Base-by-base conservation (phyloP, 2,329 filamentous ascomycete species). In the Graphium sp. region DNA sequence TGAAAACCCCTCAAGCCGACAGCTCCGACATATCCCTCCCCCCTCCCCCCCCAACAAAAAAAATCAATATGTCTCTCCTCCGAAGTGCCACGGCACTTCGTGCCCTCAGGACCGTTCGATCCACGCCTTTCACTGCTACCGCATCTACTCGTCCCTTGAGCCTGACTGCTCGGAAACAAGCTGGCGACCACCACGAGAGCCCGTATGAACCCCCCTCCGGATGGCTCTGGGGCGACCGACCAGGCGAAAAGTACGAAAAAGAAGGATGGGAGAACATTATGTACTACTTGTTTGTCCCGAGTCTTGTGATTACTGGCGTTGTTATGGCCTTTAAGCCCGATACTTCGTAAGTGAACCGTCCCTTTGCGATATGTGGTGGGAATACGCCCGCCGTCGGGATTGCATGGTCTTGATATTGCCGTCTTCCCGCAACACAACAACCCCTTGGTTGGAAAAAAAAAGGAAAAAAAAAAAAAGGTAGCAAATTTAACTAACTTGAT, bases 261-360 rank as follows among this genome's bases (percentile, higher is more conserved):
- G 89, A 98, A 60, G 89, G 87, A 29, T 98, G 89, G 89, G 89
- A 98, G 66, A 73, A 65, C 40, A 57, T 84, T 32, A 85, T 78
- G 62, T 77, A 77, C 50, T 81, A 80, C 50, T 84, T 85, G 28
- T 84, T 92, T 55, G 79, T 75, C 50, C 82, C 81, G 31, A 77
- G 74, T 46, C 56, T 92, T 46, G 56, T 72, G 17, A 62, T 83
- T 39, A 76, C 74, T 31, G 72, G 69, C 35, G 62, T 94, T 39
- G 82, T 79, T 39, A 83, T 93, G 58, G 83, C 82, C 37, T 95
- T 89, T 53, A 95, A 95, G 74, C 89, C 89, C 30, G 89, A 98
- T 66, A 95, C 87, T 38, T 92, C 83, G 89, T 98, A 66, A 61
- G 85, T 83, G n/a, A n/a, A n/a, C n/a, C n/a, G n/a, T n/a, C n/a